Evolutionary conservation across 2,329 filamentous ascomycete genomes (phyloP).

Genomic region (Fusarium zealandicum): DNA sequence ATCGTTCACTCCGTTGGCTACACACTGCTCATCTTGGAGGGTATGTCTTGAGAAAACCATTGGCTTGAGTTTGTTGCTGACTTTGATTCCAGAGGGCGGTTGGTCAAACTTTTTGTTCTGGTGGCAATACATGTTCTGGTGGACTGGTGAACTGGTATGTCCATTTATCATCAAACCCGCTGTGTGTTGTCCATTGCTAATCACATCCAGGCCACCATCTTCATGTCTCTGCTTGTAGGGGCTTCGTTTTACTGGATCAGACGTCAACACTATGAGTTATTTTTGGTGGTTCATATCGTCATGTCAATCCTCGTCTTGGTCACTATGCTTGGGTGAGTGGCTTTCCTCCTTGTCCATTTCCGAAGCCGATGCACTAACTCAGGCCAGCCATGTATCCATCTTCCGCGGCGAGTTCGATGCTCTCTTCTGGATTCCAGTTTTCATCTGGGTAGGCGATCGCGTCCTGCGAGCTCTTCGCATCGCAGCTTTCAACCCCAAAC

Average conservation of each 20-base stretch:
- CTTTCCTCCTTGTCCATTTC: accelerated
- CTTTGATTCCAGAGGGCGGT: constrained; percentile 45
- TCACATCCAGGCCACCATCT: constrained; percentile 47
- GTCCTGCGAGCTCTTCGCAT: constrained; percentile 54
- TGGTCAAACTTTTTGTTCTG: constrained; percentile 47
- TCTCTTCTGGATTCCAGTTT: constrained; percentile 58
- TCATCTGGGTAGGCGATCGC: constrained; percentile 60
- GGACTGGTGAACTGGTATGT: constrained; percentile 56
- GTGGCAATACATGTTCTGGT: constrained; percentile 57
- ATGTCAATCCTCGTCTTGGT: constrained; percentile 59
- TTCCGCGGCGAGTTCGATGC: constrained; percentile 57
- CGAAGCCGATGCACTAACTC: constrained; percentile 4
- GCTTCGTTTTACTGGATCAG: constrained; percentile 61
- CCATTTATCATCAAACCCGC: accelerated
- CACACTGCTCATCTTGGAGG: constrained; percentile 52
- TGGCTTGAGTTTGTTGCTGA: not conserved
- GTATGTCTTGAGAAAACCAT: constrained; percentile 25
- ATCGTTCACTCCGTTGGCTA: constrained; percentile 70
- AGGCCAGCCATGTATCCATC: constrained; percentile 57
- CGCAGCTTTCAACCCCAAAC: constrained; percentile 48
- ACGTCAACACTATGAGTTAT: constrained; percentile 60
- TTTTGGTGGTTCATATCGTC: constrained; percentile 58
- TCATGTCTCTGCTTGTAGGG: constrained; percentile 54
- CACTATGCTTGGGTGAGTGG: constrained; percentile 59
- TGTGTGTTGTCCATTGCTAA: accelerated